phyloP scores from a whole-genome alignment of 345 rosid species.

The Murraya koenigii region DNA sequence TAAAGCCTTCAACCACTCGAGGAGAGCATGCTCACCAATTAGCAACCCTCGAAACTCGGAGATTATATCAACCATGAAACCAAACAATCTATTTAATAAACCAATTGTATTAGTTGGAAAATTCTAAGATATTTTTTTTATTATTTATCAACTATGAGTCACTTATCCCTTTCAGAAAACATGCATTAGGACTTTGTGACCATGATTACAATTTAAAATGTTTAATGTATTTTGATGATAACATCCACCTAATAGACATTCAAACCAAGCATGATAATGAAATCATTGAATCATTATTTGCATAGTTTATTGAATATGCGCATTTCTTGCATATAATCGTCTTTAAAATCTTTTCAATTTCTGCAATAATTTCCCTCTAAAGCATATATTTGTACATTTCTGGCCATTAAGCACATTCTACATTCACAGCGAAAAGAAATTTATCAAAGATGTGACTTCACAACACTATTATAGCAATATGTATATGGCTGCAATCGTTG shows the following conservation, averaged over 20 bases:
- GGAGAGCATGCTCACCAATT: conserved; percentile 31
- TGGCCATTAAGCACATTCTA: not conserved
- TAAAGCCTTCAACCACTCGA: conserved; percentile 28
- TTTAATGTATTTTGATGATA: not conserved
- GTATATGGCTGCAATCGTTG: conserved; percentile 23
- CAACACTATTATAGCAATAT: not conserved
- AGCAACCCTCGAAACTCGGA: conserved; percentile 23
- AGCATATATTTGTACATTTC: not conserved
- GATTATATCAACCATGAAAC: conserved; percentile 16
- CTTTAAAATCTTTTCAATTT: not conserved
- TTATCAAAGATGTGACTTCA: not conserved
- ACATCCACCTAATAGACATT: not conserved
- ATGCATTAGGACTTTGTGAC: not conserved
- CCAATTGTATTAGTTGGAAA: not conserved
- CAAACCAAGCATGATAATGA: not conserved
- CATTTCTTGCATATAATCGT: not conserved
- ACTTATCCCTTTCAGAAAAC: not conserved
- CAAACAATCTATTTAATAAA: conserved; percentile 23
- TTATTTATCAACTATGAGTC: not conserved
- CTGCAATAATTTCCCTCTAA: no score
- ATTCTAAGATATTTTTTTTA: not conserved
- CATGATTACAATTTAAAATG: not conserved
- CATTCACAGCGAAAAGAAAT: not conserved
- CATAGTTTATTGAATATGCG: not conserved
- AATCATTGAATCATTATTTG: not conserved